These are phyloP conservation scores for Tulasnella sp. DNA, from an alignment of 768 basidiomycete species.

Conservation along the genomic window DNA sequence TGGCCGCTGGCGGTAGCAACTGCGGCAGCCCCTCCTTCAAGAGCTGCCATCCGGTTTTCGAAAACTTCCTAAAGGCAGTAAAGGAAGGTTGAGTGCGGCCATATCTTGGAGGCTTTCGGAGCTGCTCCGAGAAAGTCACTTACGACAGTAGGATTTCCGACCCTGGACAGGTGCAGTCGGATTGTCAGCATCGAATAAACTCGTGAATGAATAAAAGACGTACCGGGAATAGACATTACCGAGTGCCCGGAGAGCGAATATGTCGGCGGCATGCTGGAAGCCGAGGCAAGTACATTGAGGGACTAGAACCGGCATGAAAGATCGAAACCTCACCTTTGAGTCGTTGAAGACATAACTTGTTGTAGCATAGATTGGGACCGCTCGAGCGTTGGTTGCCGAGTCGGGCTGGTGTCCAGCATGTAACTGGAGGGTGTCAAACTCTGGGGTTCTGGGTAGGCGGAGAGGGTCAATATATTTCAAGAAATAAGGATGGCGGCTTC, in stretches of 20 bases:
- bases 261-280: conserved; percentile 66
- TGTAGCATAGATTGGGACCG: conserved; percentile 75
- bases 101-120: no score
- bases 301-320: neutral
- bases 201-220: neutral
- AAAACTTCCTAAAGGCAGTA: conserved; percentile 65
- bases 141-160: conserved; percentile 69
- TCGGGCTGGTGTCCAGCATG: conserved; percentile 69
- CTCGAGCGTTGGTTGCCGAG: conserved; percentile 51
- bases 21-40: conserved; percentile 78
- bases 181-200: neutral
- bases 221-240: conserved; percentile 64
- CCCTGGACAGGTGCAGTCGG: conserved; percentile 42
- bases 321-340: conserved; percentile 52
- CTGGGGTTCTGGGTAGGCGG: neutral
- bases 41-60: conserved; percentile 73
- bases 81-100: no score
- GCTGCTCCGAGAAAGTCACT: conserved; percentile 41
- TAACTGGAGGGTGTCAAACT: conserved; percentile 75
- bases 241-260: conserved; percentile 65
- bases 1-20: conserved; percentile 75
- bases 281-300: neutral
- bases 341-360: conserved; percentile 75
- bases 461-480: neutral
- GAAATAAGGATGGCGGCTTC: no score